Percentiles rank a stretch among this genome's conserved stretches.
Conservation (phyloP, 2,329 filamentous ascomycete species). For the Elsinoe fawcettii region DNA sequence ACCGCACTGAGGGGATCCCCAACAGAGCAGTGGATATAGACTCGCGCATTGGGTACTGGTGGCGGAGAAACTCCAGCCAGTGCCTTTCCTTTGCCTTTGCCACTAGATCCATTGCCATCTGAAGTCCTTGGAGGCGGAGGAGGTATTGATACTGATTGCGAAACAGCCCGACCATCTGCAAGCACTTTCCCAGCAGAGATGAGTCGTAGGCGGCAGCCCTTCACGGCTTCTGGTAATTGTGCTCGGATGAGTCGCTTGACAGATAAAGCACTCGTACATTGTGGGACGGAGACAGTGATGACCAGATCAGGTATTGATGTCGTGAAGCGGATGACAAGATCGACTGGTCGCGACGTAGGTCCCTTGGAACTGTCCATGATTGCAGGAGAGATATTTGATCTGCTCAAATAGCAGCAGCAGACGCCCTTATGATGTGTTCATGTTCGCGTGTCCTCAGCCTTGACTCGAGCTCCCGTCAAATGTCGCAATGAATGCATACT, state of each 20-base stretch:
- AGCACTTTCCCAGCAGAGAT: conserved; percentile 87
- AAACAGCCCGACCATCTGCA: conserved; percentile 62
- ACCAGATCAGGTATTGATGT: conserved; percentile 74
- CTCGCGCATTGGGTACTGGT: conserved; percentile 39
- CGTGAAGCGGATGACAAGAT: conserved; percentile 85
- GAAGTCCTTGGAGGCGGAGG: conserved; percentile 44
- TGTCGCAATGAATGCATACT: not conserved
- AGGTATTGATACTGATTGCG: conserved; percentile 57
- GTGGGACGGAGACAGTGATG: conserved; percentile 63
- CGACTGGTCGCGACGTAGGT: conserved; percentile 41
- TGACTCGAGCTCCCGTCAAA: not conserved
- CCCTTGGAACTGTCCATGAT: not conserved
- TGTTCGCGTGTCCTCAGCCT: not conserved
- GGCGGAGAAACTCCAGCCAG: conserved; percentile 40
- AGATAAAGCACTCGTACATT: conserved; percentile 62
- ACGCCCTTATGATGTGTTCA: not conserved
- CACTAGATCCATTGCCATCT: conserved; percentile 27
- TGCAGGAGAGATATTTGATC: not conserved
- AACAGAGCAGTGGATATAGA: conserved; percentile 92
- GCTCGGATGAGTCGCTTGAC: conserved; percentile 76
- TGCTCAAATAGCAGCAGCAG: not conserved
- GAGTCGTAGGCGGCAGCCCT: conserved; percentile 68
- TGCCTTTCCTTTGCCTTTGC: conserved; percentile 58
- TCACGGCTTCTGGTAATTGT: conserved; percentile 55
- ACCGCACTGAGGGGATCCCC: conserved; percentile 59